Evolutionary conservation across 768 basidiomycete species (phyloP).

Genomic region (Holtermanniella nyarrowii): DNA sequence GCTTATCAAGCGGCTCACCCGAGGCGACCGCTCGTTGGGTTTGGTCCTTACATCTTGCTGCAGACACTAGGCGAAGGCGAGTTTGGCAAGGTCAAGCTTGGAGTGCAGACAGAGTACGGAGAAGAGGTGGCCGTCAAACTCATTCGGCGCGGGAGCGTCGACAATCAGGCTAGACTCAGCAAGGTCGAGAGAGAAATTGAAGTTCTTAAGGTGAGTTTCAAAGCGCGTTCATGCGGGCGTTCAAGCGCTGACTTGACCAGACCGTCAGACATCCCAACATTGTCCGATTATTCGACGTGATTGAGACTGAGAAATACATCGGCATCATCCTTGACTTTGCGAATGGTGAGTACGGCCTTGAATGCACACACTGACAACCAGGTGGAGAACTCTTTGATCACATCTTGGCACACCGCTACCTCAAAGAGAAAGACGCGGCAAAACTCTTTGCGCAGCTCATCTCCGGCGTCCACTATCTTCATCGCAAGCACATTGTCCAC

Average conservation of each 20-base stretch:
- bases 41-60: constrained; percentile 87
- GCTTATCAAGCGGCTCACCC: constrained; percentile 39
- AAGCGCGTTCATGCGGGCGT: neutral
- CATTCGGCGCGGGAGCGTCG: constrained; percentile 84
- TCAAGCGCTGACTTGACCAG: constrained; percentile 43
- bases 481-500: constrained; percentile 98
- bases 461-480: constrained; percentile 97
- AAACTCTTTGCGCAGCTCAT: constrained; percentile 96
- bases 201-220: constrained; percentile 70
- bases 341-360: constrained; percentile 53
- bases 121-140: constrained; percentile 99
- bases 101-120: constrained; percentile 81
- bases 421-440: constrained; percentile 85
- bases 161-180: constrained; percentile 66
- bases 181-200: constrained; percentile 98
- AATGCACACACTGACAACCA: constrained; percentile 52
- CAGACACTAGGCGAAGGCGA: constrained; percentile 98
- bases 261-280: constrained; percentile 95
- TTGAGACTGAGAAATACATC: constrained; percentile 99
- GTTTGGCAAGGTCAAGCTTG: constrained; percentile 98
- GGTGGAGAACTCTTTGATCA: constrained; percentile 94
- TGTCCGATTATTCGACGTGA: constrained; percentile 93
- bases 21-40: constrained; percentile 45
- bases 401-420: constrained; percentile 92
- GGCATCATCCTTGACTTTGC: constrained; percentile 98